Base-by-base conservation (phyloP, 2,329 filamentous ascomycete species). In the Exophiala sp. region DNA sequence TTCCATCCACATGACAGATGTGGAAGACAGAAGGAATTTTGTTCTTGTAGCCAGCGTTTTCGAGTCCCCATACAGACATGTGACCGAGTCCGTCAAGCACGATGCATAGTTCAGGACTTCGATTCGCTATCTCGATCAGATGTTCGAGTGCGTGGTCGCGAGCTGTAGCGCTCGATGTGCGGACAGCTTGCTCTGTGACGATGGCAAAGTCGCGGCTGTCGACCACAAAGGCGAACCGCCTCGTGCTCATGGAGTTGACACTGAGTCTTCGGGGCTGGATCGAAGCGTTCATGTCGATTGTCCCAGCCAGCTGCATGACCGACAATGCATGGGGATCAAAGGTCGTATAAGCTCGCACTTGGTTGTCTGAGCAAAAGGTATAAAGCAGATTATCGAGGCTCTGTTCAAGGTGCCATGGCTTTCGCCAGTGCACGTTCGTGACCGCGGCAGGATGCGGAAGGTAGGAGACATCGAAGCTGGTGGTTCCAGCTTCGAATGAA, bases 51-150 rank as follows among this genome's bases (percentile, higher is more conserved):
- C 87, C 86, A 16, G 95, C 81, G 65, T 92, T 91, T 68, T 97
- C 91, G 52, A 99, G 73, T 0, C 90, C 92, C 89, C 92, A 96
- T 0, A 89, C 90, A 38, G 89, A 91, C 87, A 97, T 89, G 61
- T 86, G 85, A 1, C 92, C 92, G 44, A 80, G 76, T n/a, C 86
- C 85, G 69, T 97, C 90, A 44, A 96, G 77, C 7, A 92, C 84
- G 20, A 97, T 79, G 62, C 91, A 94, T 2, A 99, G 83, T 67
- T 99, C 94, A 0, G 91, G 89, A 52, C 81, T 88, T 48, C 86
- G 86, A 58, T 92, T 94, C 8, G 90, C 89, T 62, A 96, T 81
- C 62, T 91, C 87, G 40, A 95, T 87, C 4, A 97, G 75, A 66
- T 95, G 89, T 62, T 94, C 86, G 47, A 96, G 75, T 5, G 88